Conservation (phyloP, 2,329 filamentous ascomycete species). For the Xylaria digitata region DNA sequence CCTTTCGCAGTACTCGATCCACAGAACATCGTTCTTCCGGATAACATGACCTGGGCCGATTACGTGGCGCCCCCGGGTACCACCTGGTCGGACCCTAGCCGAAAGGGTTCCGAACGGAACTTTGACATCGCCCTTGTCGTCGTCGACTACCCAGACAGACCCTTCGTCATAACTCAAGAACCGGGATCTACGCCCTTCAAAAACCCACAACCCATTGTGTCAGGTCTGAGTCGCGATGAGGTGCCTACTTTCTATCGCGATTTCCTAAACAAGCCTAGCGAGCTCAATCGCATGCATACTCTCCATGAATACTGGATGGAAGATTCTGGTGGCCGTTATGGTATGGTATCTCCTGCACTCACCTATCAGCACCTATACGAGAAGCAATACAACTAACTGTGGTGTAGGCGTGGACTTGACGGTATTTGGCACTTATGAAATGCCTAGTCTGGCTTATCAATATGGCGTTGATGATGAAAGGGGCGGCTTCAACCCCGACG, state of each 20-base stretch:
- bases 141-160: slow-evolving; percentile 62
- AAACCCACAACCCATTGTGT: slow-evolving; percentile 59
- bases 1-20: slow-evolving; percentile 63
- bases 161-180: slow-evolving; percentile 61
- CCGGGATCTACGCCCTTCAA: slow-evolving; percentile 61
- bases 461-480: slow-evolving; percentile 61
- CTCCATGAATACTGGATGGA: slow-evolving; percentile 70
- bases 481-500: slow-evolving; percentile 58
- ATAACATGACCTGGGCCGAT: slow-evolving; percentile 65
- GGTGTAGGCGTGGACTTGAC: slow-evolving; percentile 62
- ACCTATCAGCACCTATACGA: not conserved
- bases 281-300: slow-evolving; percentile 63
- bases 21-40: slow-evolving; percentile 64
- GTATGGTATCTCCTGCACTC: slow-evolving; percentile 1
- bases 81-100: slow-evolving; percentile 59
- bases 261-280: slow-evolving; percentile 61
- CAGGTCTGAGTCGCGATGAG: slow-evolving; percentile 56
- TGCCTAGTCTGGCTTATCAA: slow-evolving; percentile 60
- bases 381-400: slow-evolving; percentile 3
- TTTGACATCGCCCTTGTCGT: slow-evolving; percentile 67
- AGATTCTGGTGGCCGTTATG: slow-evolving; percentile 61
- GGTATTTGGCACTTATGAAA: slow-evolving; percentile 62
- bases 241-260: slow-evolving; percentile 64
- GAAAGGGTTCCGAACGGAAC: slow-evolving; percentile 60
- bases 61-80: slow-evolving; percentile 60